These are phyloP conservation scores for Drosera spatulata DNA, from an alignment of 179 eudicot species.

Conservation along the genomic window DNA sequence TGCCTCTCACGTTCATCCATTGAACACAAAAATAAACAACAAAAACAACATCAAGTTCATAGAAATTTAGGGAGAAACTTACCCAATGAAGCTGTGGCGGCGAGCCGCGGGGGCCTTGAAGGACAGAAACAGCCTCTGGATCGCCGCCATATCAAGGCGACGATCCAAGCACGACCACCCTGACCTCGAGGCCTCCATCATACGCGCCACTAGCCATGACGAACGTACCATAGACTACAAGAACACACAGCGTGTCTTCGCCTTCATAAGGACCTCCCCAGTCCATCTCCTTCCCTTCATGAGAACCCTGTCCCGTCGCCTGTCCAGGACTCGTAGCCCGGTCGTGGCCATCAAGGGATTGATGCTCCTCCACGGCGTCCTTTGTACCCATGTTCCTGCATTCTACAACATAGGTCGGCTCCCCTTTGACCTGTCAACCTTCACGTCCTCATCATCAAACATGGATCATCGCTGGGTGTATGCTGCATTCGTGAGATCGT, in stretches of 20 bases:
- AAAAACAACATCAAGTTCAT: no score
- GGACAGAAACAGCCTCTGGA: constrained; percentile 51
- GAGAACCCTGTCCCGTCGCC: constrained; percentile 34
- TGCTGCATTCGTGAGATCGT: constrained; percentile 29
- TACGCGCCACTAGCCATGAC: constrained; percentile 72
- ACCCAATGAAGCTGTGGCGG: constrained; percentile 39
- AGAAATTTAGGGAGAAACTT: no score
- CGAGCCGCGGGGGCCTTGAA: constrained; percentile 47
- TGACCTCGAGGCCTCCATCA: constrained; percentile 48
- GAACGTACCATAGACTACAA: constrained; percentile 32
- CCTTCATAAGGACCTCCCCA: constrained; percentile 40
- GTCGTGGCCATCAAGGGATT: constrained; percentile 62
- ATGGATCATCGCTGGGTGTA: constrained; percentile 15
- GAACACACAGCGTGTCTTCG: constrained; percentile 34
- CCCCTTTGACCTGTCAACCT: constrained; percentile 62
- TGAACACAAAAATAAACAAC: no score
- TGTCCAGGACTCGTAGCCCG: constrained; percentile 41
- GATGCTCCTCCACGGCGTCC: constrained; percentile 56
- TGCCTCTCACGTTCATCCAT: no score
- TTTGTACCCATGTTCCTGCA: constrained; percentile 28
- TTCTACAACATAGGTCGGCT: constrained; percentile 46
- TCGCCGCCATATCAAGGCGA: constrained; percentile 19
- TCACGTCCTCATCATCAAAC: constrained; percentile 18
- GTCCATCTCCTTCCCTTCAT: constrained; percentile 31
- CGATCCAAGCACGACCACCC: constrained; percentile 32